These are phyloP conservation scores for Leccinum uliginosum DNA, from an alignment of 768 basidiomycete genomes.

Conservation along the genomic window DNA sequence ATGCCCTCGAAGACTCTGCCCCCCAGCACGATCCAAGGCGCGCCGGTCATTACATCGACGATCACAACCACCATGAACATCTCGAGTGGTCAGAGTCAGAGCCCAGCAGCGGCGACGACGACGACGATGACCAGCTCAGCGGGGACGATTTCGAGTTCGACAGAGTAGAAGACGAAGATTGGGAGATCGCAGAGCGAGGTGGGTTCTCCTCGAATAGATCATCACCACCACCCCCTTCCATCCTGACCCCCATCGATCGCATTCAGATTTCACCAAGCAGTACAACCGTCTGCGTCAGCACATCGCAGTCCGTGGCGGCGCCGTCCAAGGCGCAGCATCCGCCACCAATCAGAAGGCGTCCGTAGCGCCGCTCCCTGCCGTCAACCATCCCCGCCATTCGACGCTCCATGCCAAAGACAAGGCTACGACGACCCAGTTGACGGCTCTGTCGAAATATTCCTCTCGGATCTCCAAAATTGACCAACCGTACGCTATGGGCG, in stretches of 20 bases:
- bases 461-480: slow-evolving; percentile 74
- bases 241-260: neutral
- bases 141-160: slow-evolving; percentile 52
- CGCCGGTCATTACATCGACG: slow-evolving; percentile 43
- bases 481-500: slow-evolving; percentile 59
- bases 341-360: slow-evolving; percentile 44
- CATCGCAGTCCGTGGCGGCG: slow-evolving; percentile 75
- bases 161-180: slow-evolving; percentile 82
- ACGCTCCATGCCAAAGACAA: slow-evolving; percentile 45
- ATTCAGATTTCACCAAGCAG: slow-evolving; percentile 94
- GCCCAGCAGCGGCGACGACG: slow-evolving; percentile 26
- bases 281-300: slow-evolving; percentile 94
- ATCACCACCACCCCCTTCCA: neutral
- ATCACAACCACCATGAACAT: slow-evolving; percentile 15
- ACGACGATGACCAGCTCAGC: slow-evolving; percentile 30
- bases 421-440: slow-evolving; percentile 66
- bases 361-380: slow-evolving; percentile 62
- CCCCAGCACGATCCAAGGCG: slow-evolving; percentile 17
- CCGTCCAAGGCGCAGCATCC: slow-evolving; percentile 55
- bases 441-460: slow-evolving; percentile 70
- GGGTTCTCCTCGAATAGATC: slow-evolving; percentile 13
- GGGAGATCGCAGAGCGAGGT: slow-evolving; percentile 85
- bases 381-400: slow-evolving; percentile 57
- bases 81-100: slow-evolving; percentile 30
- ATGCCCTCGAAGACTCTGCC: slow-evolving; percentile 43